Conservation (phyloP, 140 eudicot genomes). For the Cichorium intybus region DNA sequence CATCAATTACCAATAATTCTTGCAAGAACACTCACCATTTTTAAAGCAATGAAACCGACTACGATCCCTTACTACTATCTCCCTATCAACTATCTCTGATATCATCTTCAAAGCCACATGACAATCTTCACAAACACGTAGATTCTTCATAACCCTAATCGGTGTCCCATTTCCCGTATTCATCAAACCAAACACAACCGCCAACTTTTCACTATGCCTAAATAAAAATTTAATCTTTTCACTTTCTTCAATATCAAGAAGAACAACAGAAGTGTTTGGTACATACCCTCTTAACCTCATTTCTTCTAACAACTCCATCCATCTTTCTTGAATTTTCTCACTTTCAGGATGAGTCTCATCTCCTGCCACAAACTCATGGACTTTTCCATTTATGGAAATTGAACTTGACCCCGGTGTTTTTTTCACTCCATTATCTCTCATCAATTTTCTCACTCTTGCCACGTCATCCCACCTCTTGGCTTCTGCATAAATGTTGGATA, state of each 20-base stretch:
- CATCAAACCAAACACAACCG: constrained; percentile 50
- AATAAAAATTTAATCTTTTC: constrained; percentile 40
- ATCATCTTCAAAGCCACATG: constrained; percentile 51
- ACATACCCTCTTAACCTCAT: constrained; percentile 44
- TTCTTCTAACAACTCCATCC: constrained; percentile 36
- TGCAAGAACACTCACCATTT: constrained; percentile 53
- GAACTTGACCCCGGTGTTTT: constrained; percentile 49
- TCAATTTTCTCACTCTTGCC: constrained; percentile 48
- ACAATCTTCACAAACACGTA: constrained; percentile 67
- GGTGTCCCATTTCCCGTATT: constrained; percentile 36
- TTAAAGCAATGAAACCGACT: constrained; percentile 50
- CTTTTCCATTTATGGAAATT: constrained; percentile 29
- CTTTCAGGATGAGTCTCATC: constrained; percentile 34
- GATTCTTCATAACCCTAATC: constrained; percentile 49
- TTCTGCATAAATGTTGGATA: constrained; percentile 49
- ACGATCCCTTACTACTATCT: constrained; percentile 51
- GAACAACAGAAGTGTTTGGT: constrained; percentile 46
- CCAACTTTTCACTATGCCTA: constrained; percentile 58
- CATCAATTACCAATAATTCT: constrained; percentile 40
- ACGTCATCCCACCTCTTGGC: constrained; percentile 54
- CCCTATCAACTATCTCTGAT: constrained; percentile 41
- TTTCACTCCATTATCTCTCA: constrained; percentile 46
- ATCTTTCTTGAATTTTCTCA: constrained; percentile 30
- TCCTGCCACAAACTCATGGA: constrained; percentile 59
- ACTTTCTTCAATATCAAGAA: constrained; percentile 46